These are phyloP conservation scores for Pythium diclinum DNA, from an alignment of 352 stramenopile genomes.

Conservation along the genomic window DNA sequence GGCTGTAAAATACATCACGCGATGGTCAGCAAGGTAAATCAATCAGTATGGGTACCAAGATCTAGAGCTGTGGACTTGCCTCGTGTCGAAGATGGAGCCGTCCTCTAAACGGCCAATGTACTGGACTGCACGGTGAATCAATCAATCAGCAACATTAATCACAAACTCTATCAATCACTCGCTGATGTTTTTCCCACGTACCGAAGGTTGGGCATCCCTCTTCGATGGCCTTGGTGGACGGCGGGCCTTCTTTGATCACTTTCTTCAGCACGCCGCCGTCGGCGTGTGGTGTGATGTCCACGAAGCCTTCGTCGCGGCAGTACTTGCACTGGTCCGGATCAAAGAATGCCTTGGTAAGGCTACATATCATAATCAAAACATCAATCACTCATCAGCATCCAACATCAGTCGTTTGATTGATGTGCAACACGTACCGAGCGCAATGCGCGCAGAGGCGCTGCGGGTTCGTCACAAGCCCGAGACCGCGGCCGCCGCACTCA, in stretches of 20 bases:
- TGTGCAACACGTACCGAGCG: conserved; percentile 36
- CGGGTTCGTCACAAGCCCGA: conserved; percentile 69
- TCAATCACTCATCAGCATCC: neutral
- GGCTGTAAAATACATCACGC: conserved; percentile 29
- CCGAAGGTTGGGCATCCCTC: conserved; percentile 82
- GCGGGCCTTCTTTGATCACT: conserved; percentile 59
- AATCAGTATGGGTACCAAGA: neutral
- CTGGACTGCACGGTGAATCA: conserved; percentile 43
- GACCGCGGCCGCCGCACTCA: conserved; percentile 63
- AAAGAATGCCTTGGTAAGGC: conserved; percentile 70
- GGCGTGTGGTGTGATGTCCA: conserved; percentile 74
- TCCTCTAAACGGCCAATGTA: conserved; percentile 81
- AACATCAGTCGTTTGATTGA: neutral
- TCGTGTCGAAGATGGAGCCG: conserved; percentile 87
- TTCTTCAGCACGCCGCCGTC: conserved; percentile 84
- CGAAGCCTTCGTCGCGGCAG: conserved; percentile 70
- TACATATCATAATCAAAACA: conserved; percentile 13
- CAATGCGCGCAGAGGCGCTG: conserved; percentile 75
- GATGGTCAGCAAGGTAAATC: neutral
- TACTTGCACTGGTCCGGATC: conserved; percentile 64
- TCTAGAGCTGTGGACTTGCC: conserved; percentile 34
- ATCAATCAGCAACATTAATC: neutral
- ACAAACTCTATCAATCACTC: neutral
- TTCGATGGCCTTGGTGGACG: conserved; percentile 46
- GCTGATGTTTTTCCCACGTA: conserved; percentile 15